A percentile compares a stretch with the other conserved stretches of the same genome.
phyloP scores from a whole-genome alignment of 2,329 filamentous ascomycete genomes.

The Talaromyces funiculosus region DNA sequence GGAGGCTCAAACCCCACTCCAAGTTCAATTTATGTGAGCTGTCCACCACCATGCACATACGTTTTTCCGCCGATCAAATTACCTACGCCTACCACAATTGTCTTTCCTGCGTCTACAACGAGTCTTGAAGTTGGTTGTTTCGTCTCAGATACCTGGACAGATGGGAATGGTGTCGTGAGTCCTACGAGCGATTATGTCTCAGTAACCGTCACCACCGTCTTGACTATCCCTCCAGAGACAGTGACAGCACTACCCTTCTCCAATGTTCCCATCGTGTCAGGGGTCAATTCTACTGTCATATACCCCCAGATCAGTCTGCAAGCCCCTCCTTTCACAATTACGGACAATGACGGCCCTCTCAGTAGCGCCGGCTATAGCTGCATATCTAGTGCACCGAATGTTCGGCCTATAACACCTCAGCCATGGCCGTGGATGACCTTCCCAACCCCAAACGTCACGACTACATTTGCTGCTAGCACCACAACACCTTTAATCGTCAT shows the following conservation, averaged over 20 bases:
- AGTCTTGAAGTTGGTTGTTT: neutral
- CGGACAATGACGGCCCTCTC: neutral
- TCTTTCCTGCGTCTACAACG: neutral
- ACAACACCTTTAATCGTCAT: neutral
- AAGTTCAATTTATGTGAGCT: neutral
- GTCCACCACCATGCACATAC: neutral
- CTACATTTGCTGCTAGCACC: neutral
- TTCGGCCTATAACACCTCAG: neutral
- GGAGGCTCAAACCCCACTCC: neutral
- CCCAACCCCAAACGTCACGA: neutral
- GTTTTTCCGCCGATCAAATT: neutral
- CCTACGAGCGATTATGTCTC: neutral
- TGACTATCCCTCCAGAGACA: neutral
- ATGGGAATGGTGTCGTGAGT: neutral
- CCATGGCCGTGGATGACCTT: neutral
- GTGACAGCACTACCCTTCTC: neutral
- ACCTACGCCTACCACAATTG: neutral
- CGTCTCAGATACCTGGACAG: neutral
- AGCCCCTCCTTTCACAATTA: neutral
- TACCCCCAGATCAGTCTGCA: neutral
- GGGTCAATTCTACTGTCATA: neutral
- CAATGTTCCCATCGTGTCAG: neutral
- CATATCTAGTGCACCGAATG: neutral
- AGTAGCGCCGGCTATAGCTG: neutral
- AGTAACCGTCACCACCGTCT: neutral